Base-by-base conservation (phyloP, 1,284 basidiomycete species). In the Sphagnurus paluster region DNA sequence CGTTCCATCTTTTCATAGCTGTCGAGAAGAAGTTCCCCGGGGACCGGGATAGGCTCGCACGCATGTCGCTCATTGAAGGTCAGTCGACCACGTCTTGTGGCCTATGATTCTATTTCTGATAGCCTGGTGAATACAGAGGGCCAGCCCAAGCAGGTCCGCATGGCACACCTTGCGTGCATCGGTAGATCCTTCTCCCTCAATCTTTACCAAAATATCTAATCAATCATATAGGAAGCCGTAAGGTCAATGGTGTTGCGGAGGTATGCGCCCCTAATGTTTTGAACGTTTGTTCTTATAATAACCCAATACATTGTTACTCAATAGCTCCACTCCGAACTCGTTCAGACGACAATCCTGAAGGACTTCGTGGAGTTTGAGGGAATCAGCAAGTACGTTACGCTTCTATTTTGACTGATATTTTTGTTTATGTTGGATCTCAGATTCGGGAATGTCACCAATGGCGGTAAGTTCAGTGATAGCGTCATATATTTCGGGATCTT, bases 191-290 rank as follows among this genome's bases (percentile, higher is more conserved):
- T 10, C 21, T 32, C 21, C 13, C 14, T 6, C 7, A 19, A 37
- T 35, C 13, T 53, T 36, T 34, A 9, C 11, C 38, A 20, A n/a
- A 32, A 3, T 17, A 32, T n/a, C 32, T 32, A 5, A 46, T 7
- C 24, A 30, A 32, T 29, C 28, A 6, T 52, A 44, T 49, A 80
- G 80, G 85, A 63, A 82, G 88, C 72, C 73, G 88, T 62, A 93
- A 89, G 65, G 87, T 95, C 59, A 97, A 97, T 60, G 93, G 94
- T 63, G 94, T 97, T 17, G 93, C 94, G n/a, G 93, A 94, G 73
- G 82, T 90, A 47, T 46, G 26, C 16, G 39, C n/a, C n/a, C n/a
- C n/a, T n/a, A n/a, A n/a, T n/a, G n/a, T n/a, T 23, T 33, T 16
- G 8, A 2, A 3, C n/a, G 25, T 13, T 24, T 39, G 2, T 7